phyloP scores from a whole-genome alignment of 2,329 filamentous ascomycete species.

The Trichoderma endophyticum region DNA sequence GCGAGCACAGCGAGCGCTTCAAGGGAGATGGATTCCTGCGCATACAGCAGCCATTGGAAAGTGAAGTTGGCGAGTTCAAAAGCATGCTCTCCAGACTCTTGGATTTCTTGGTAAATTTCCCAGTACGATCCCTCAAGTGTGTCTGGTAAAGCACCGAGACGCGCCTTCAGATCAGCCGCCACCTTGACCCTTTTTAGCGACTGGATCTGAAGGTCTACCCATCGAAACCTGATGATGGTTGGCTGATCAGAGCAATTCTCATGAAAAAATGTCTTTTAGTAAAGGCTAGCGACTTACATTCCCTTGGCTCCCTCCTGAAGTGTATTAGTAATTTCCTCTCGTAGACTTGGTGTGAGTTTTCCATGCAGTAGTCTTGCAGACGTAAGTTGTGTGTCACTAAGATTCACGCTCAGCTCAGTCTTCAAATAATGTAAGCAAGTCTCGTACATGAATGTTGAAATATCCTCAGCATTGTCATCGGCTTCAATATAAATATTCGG shows the following conservation, averaged over 20 bases:
- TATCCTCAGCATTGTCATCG: constrained; percentile 7
- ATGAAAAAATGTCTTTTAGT: not conserved
- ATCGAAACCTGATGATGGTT: constrained; percentile 1
- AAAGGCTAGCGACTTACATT: not conserved
- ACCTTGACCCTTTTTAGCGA: not conserved
- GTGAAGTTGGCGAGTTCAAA: not conserved
- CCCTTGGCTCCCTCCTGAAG: not conserved
- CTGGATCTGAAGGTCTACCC: constrained; percentile 4
- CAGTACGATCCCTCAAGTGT: not conserved
- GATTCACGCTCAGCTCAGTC: not conserved
- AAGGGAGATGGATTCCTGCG: constrained; percentile 3
- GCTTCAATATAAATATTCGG: constrained; percentile 1
- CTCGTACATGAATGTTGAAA: constrained; percentile 8
- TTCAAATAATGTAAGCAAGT: not conserved
- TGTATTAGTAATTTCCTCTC: not conserved
- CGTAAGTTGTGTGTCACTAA: not conserved
- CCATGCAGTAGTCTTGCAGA: not conserved
- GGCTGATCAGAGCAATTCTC: not conserved
- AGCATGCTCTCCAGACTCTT: not conserved
- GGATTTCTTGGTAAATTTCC: constrained; percentile 7
- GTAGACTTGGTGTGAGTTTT: not conserved
- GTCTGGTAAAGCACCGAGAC: not conserved
- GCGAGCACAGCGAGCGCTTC: not conserved
- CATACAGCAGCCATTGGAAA: constrained; percentile 4
- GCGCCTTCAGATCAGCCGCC: constrained; percentile 5